Evolutionary conservation across 2,329 filamentous ascomycete genomes (phyloP), one percentile per base, ranked within the genome.

Genomic region (Cercospora sesami): DNA sequence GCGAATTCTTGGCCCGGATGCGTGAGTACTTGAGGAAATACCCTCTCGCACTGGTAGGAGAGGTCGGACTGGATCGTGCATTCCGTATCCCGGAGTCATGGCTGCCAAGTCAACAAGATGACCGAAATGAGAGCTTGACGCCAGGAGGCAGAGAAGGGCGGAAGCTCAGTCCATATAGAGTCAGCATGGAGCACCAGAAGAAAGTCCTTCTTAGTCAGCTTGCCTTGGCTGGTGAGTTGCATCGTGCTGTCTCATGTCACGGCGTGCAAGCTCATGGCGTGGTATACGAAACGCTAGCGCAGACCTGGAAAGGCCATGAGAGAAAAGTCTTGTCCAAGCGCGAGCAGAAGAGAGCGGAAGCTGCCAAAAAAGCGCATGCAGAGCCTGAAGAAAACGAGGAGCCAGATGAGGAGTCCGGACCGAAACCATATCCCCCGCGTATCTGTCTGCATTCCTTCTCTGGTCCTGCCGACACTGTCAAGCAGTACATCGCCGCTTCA

Each of bases 361-460:
- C 65, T 28, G 64, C 45, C 14, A 65, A 48, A 8, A 68, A 69
- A 23, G 64, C 48, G 0, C 53, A 70, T n/a, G 69, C 69, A 21
- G 68, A 68, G 45, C 59, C 16, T 26, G 64, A 69, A 28, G 69
- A 68, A 12, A 72, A 74, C 14, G 65, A 57, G 6, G 42, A 58
- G 5, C 14, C 18, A 9, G 57, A 60, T 0, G 55, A 70, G 7
- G 18, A 62, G 5, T 39, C 60, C 14, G 65, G 48, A 5, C 73
- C 83, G 1, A 88, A 85, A 68, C 90, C 91, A 0, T 98, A 90
- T 73, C 94, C 95, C 4, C 93, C 94, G 0, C 84, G 94, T 8
- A 90, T 98, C 77, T 99, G 95, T 76, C 87, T 99, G 68, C 95
- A 99, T 79, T 97, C 94, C 0, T 99, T 93, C 79, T 96, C 91